Base-by-base conservation (phyloP, 768 basidiomycete genomes). In the Lentinula edodes region DNA sequence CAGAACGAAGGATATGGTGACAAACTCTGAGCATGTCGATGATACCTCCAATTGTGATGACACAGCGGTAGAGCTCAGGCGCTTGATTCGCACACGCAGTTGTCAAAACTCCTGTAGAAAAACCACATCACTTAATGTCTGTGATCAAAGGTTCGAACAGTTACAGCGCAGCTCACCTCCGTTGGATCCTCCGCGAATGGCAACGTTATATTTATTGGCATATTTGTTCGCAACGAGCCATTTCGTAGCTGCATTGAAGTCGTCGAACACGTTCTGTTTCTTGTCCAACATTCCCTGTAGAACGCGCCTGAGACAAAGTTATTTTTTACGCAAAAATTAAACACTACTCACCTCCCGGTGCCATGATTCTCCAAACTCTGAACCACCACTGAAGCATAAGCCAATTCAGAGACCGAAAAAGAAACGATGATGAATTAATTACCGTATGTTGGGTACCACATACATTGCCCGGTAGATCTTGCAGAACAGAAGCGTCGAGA, bases 1-100 rank as follows among this genome's bases (percentile, higher is more conserved):
- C 34, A 53, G 1, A 39, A 18, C 6, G 20, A 18, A n/a, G 20
- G 46, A 20, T 28, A 20, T 12, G 10, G 9, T 43, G 6, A 57
- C 55, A 10, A 57, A 57, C 55, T 57, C 55, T 41, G 12, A 57
- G 55, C 55, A 57, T 57, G 55, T 57, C 55, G 41, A 57, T 57
- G 35, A 57, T 57, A 42, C 55, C 55, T 23, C 41, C 55, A 57
- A 57, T 57, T 2, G 55, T 57, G 18, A 57, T 36, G 8, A 42
- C 55, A 42, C 55, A 57, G 23, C 55, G 55, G 41, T 39, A 57
- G 35, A 57, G 39, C 41, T 43, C 55, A 18, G 55, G 55, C 23
- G 55, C 55, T 57, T 57, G 55, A 57, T 57, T 57, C 15, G 55
- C 18, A 42, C 55, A 57, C 23, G 55, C 55, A 42, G 55, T 57